A percentile compares a stretch with the other conserved stretches of the same genome.
phyloP scores from a whole-genome alignment of 129 eudicot genomes.

The Dittrichia graveolens region DNA sequence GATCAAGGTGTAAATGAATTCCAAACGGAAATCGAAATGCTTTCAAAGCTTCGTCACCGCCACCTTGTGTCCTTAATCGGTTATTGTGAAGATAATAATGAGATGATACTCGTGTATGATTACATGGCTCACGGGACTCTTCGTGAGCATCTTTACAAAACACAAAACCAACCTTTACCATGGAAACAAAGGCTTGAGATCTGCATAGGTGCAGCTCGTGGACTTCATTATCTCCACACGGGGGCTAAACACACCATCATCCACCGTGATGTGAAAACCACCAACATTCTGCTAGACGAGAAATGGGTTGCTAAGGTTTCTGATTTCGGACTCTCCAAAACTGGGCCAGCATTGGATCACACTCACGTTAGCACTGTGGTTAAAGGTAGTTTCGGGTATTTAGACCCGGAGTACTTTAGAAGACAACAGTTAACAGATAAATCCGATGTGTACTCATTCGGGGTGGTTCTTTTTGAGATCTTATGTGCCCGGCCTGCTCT shows the following conservation, averaged over 20 bases:
- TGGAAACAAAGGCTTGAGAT: slow-evolving; percentile 98
- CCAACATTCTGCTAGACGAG: slow-evolving; percentile 83
- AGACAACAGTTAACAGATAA: slow-evolving; percentile 89
- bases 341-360: slow-evolving; percentile 85
- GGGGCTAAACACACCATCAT: slow-evolving; percentile 95
- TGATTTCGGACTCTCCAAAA: slow-evolving; percentile 88
- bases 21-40: slow-evolving; percentile 96
- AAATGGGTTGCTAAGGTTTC: slow-evolving; percentile 96
- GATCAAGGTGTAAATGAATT: slow-evolving; percentile 91
- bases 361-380: slow-evolving; percentile 96
- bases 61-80: slow-evolving; percentile 91
- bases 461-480: slow-evolving; percentile 88
- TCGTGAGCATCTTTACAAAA: slow-evolving; percentile 93
- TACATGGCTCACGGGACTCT: slow-evolving; percentile 96
- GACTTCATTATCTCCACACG: slow-evolving; percentile 93
- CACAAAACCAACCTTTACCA: slow-evolving; percentile 85
- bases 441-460: slow-evolving; percentile 88
- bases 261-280: slow-evolving; percentile 94
- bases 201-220: slow-evolving; percentile 96
- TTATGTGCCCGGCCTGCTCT: slow-evolving; percentile 92
- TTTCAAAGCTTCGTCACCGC: slow-evolving; percentile 90
- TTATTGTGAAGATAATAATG: slow-evolving; percentile 86
- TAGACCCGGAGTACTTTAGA: slow-evolving; percentile 88
- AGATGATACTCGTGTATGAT: slow-evolving; percentile 90
- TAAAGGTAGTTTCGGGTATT: slow-evolving; percentile 90